Percentiles rank a stretch among this genome's conserved stretches.
phyloP scores from a whole-genome alignment of 2,329 filamentous ascomycete species.

The Penicillium sp. region DNA sequence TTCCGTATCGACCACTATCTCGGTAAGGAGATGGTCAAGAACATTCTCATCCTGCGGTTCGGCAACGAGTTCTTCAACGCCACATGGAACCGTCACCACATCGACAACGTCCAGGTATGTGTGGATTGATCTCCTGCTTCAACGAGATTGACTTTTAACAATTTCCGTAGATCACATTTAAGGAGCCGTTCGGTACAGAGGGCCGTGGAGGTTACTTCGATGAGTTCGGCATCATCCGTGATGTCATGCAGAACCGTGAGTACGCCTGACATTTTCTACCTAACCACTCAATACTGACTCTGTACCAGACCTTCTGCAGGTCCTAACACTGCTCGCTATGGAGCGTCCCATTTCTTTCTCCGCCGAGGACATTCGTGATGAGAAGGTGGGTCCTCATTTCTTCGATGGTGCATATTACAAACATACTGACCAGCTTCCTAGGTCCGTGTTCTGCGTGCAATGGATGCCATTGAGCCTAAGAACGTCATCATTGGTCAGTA shows the following conservation, averaged over 20 bases:
- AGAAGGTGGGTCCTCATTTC: too few species aligned
- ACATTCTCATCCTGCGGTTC: slow-evolving; percentile 95
- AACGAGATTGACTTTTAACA: slow-evolving; percentile 9
- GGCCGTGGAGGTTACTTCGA: slow-evolving; percentile 98
- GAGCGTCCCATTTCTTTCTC: slow-evolving; percentile 98
- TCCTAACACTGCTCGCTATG: slow-evolving; percentile 94
- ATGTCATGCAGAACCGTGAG: slow-evolving; percentile 97
- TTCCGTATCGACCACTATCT: slow-evolving; percentile 99
- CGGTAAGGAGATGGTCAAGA: slow-evolving; percentile 99
- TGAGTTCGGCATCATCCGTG: slow-evolving; percentile 97
- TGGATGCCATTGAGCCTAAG: slow-evolving; percentile 95
- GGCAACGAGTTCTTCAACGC: slow-evolving; percentile 98
- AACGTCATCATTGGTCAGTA: slow-evolving; percentile 99
- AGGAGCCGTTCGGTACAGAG: slow-evolving; percentile 98
- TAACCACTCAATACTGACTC: slow-evolving; percentile 17
- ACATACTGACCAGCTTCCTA: too few species aligned
- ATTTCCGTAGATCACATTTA: slow-evolving; percentile 79
- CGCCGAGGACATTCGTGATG: slow-evolving; percentile 94
- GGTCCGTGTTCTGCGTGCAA: slow-evolving; percentile 87
- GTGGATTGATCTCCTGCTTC: background rate
- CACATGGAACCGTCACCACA: slow-evolving; percentile 98
- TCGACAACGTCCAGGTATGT: slow-evolving; percentile 85
- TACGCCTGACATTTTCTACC: slow-evolving; percentile 10
- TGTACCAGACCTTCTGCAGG: slow-evolving; percentile 75
- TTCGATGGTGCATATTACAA: too few species aligned